Percentiles rank a stretch among this genome's conserved stretches.
These are phyloP conservation scores for Actinomortierella wolfii DNA, from an alignment of 371 early-diverging fungal genomes.

Conservation along the genomic window DNA sequence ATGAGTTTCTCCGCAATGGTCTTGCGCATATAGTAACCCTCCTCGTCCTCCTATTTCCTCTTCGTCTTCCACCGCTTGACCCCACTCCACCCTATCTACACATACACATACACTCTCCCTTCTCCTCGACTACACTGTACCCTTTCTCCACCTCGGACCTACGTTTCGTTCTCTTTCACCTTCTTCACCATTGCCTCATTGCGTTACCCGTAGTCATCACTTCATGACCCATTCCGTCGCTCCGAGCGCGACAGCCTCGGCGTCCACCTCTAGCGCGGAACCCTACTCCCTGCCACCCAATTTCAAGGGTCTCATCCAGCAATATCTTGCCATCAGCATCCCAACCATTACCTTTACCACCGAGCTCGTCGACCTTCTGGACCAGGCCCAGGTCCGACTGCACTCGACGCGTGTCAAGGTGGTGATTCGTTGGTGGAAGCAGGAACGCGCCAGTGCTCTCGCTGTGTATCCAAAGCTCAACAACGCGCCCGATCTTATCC, in stretches of 20 bases:
- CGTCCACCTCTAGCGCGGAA: conserved; percentile 41
- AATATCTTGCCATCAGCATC: conserved; percentile 36
- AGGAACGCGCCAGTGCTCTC: conserved; percentile 25
- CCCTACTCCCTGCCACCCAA: conserved; percentile 40
- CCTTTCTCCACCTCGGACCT: background rate
- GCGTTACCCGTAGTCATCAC: background rate
- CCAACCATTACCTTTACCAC: conserved; percentile 40
- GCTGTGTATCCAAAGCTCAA: conserved; percentile 39
- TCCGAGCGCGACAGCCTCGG: conserved; percentile 29
- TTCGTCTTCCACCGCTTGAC: background rate
- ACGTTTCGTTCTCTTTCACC: background rate
- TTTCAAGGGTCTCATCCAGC: conserved; percentile 38
- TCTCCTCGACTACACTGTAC: background rate
- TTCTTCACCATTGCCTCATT: conserved; percentile 1
- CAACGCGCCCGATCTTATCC: conserved; percentile 13
- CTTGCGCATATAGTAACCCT: too few relatives aligned
- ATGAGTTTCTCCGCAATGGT: too few relatives aligned
- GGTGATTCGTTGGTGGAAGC: conserved; percentile 46
- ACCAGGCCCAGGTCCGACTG: conserved; percentile 13
- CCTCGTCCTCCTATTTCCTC: background rate
- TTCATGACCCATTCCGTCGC: conserved; percentile 39
- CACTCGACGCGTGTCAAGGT: conserved; percentile 33
- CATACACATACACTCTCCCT: background rate
- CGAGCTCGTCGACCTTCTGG: conserved; percentile 31
- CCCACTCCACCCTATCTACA: conserved; percentile 12